Evolutionary conservation across 2,329 filamentous ascomycete species (phyloP), one percentile per base, ranked within the genome.

Genomic region (Fusarium mexicanum): DNA sequence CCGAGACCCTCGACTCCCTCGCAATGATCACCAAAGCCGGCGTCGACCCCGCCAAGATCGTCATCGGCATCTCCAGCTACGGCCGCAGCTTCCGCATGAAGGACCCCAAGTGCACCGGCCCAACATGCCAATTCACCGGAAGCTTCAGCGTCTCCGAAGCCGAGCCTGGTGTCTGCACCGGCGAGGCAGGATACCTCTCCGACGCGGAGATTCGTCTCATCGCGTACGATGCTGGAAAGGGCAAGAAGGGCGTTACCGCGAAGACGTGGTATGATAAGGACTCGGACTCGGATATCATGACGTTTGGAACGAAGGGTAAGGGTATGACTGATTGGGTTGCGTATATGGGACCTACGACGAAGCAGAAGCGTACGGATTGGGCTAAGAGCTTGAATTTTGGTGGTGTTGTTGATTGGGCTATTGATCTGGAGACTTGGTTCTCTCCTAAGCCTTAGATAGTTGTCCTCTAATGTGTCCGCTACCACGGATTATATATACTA

Each of bases 11-110:
- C 8, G 75, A 75, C n/a, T 72, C 83, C 1, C 71, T 86, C 18
- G 67, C 79, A 3, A 85, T 83, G 80, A 76, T 83, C 40, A 83
- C 81, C 3, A 83, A 82, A 54, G 81, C 81, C 3, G 81, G 81
- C 7, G 81, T 81, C 1, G 73, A 78, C 3, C 76, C 81, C 0
- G 71, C 75, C 59, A 83, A 82, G 73, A 50, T 81, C 11, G 61
- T 80, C 18, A 71, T 81, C 22, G 79, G 79, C 9, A 63, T 80
- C n/a, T 69, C 77, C 16, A 75, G 73, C 61, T 81, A 81, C 64
- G 79, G 79, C 24, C 75, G 79, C 8, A 77, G 73, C 60, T 81
- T 80, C 71, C 65, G 60, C 22, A 79, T 81, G 79, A 44, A 71
- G 5, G 51, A 78, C 8, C 48, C 77, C 13, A 72, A 64, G 20